Percentiles rank a stretch among this genome's conserved stretches.
phyloP scores from a whole-genome alignment of 2,329 filamentous ascomycete species.

The Torrubiella hemipterigena region DNA sequence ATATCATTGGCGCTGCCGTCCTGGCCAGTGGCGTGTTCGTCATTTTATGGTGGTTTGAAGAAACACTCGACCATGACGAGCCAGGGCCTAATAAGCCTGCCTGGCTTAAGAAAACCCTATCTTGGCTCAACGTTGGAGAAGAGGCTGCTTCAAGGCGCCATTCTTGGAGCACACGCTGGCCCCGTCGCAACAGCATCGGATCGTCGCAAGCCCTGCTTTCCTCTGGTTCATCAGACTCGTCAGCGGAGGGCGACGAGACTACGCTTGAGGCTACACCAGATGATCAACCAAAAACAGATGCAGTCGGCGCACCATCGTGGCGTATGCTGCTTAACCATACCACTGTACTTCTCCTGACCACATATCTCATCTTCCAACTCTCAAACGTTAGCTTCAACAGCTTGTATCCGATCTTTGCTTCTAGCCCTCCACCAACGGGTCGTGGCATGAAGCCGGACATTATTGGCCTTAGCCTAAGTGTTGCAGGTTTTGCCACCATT shows the following conservation, averaged over 20 bases:
- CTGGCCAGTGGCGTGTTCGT: constrained; percentile 62
- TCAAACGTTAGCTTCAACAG: constrained; percentile 94
- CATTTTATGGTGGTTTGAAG: constrained; percentile 71
- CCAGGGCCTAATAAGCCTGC: constrained; percentile 17
- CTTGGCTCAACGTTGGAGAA: constrained; percentile 13
- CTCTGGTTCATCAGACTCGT: constrained; percentile 12
- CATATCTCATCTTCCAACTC: constrained; percentile 88
- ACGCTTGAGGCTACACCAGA: constrained; percentile 13
- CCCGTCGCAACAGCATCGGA: constrained; percentile 12
- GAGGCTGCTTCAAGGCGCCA: constrained; percentile 12
- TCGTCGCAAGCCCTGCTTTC: constrained; percentile 17
- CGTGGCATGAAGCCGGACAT: constrained; percentile 63
- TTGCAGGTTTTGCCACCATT: constrained; percentile 77
- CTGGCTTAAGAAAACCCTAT: constrained; percentile 19
- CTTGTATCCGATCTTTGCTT: constrained; percentile 85
- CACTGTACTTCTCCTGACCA: constrained; percentile 67
- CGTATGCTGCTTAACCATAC: constrained; percentile 63
- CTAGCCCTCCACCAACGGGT: constrained; percentile 62
- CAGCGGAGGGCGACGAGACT: constrained; percentile 12
- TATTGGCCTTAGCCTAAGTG: constrained; percentile 75
- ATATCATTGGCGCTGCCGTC: constrained; percentile 63
- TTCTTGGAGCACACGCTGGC: constrained; percentile 28
- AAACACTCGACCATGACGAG: constrained; percentile 43
- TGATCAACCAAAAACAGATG: constrained; percentile 31
- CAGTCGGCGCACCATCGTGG: constrained; percentile 29